Evolutionary conservation across 441 rosid genomes (phyloP).

Genomic region (Euphorbia schlechtendalii): DNA sequence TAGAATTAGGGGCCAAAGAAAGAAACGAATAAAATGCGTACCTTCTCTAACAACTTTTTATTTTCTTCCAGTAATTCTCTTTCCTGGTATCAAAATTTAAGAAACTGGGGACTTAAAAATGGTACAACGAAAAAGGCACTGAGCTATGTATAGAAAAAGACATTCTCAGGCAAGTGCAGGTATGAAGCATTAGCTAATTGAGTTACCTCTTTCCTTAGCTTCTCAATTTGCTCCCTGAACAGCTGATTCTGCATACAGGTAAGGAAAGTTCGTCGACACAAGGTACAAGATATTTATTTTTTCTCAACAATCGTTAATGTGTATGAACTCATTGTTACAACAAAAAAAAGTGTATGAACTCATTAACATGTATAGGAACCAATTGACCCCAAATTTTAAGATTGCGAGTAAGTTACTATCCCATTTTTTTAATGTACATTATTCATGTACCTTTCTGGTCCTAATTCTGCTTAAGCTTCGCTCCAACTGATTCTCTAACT

Average conservation of each 20-base stretch:
- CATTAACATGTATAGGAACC: no score
- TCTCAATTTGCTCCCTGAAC: constrained; percentile 48
- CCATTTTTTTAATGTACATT: no score
- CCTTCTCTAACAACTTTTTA: constrained; percentile 36
- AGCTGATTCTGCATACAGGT: constrained; percentile 43
- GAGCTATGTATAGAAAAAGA: no score
- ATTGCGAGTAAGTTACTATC: no score
- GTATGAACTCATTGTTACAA: no score
- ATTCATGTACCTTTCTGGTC: constrained; percentile 57
- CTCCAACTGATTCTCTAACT: constrained; percentile 63
- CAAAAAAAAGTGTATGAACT: no score
- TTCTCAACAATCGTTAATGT: no score
- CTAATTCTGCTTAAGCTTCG: constrained; percentile 61
- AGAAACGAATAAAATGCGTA: no score
- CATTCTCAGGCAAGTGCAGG: no score
- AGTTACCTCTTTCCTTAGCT: constrained; percentile 54
- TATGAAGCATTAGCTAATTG: neutral
- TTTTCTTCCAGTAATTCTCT: constrained; percentile 45
- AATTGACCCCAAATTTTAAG: no score
- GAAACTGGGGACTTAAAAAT: neutral
- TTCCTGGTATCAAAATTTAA: constrained; percentile 29
- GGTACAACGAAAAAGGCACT: neutral
- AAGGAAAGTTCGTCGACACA: neutral
- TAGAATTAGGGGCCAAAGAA: no score
- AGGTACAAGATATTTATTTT: neutral